Conservation (phyloP, 768 basidiomycete genomes). For the Tephrocybe sp. region DNA sequence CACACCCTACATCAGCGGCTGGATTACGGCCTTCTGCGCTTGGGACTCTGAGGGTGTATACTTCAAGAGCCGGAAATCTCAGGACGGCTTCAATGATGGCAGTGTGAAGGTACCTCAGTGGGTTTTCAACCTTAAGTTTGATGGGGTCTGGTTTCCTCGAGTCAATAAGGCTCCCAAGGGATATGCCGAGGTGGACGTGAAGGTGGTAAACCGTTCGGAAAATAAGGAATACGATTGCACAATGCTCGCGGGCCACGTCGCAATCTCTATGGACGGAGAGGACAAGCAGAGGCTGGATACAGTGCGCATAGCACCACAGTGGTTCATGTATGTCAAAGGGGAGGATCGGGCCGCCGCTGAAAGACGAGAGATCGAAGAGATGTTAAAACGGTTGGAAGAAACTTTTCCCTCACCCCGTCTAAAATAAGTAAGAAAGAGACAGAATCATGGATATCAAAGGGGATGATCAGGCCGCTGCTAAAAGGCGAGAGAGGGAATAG, state of each 20-base stretch:
- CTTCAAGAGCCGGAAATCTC: not conserved
- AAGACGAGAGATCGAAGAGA: too few relatives aligned
- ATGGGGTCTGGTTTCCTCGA: not conserved
- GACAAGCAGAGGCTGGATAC: too few relatives aligned
- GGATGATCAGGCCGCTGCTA: too few relatives aligned
- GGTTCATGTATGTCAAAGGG: too few relatives aligned
- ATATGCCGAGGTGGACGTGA: constrained; percentile 9
- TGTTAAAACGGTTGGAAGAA: too few relatives aligned
- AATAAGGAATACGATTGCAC: constrained; percentile 13
- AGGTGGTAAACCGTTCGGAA: constrained; percentile 3
- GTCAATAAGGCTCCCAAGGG: not conserved
- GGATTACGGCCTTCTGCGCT: constrained; percentile 12
- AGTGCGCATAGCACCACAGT: too few relatives aligned
- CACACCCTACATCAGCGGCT: constrained; percentile 5
- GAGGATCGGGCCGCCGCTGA: constrained; percentile 12
- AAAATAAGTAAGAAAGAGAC: too few relatives aligned
- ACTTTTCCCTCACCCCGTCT: too few relatives aligned
- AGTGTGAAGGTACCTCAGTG: not conserved
- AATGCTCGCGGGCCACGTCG: constrained; percentile 22
- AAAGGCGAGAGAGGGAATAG: too few relatives aligned
- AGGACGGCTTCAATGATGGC: not conserved
- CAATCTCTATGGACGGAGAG: constrained; percentile 5
- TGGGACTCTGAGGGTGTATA: constrained; percentile 8
- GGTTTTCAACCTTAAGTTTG: not conserved
- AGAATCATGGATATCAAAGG: constrained; percentile 21